A percentile compares a stretch with the other conserved stretches of the same genome.
Evolutionary conservation across 1,139 yeast species (phyloP).

Genomic region (Sugiyamaella neomexicana): DNA sequence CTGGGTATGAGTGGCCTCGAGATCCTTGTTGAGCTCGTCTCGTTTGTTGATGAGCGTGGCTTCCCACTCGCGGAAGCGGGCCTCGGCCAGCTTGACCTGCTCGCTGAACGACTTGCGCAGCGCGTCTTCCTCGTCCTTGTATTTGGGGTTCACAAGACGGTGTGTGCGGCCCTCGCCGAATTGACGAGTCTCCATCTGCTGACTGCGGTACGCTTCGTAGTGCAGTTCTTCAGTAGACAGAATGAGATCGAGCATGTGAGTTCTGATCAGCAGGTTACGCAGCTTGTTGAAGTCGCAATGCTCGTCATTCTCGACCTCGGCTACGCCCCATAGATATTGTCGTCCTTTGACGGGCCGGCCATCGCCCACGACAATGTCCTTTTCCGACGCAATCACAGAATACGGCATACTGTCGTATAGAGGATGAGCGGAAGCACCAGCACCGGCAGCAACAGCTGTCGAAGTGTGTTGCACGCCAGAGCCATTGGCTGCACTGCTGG

Average conservation of each 20-base stretch:
- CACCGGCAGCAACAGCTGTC: conserved; percentile 41
- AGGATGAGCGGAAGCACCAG: conserved; percentile 53
- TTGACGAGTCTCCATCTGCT: conserved; percentile 69
- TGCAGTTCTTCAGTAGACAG: conserved; percentile 89
- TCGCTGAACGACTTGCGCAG: conserved; percentile 95
- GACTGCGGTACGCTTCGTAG: conserved; percentile 82
- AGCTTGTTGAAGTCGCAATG: conserved; percentile 95
- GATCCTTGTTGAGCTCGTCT: conserved; percentile 88
- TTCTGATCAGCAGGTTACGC: conserved; percentile 82
- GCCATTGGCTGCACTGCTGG: neutral
- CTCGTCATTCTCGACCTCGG: conserved; percentile 92
- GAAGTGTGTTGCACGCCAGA: conserved; percentile 27
- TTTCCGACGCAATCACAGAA: conserved; percentile 88
- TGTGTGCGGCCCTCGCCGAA: conserved; percentile 48
- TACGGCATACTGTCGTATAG: conserved; percentile 94
- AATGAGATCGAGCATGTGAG: conserved; percentile 89
- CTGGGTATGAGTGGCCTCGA: conserved; percentile 74
- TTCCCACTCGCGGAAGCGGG: conserved; percentile 98
- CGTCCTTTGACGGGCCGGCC: conserved; percentile 85
- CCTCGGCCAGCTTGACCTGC: conserved; percentile 96
- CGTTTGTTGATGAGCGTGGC: conserved; percentile 92
- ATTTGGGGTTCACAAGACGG: conserved; percentile 74
- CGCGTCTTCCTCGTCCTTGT: conserved; percentile 93
- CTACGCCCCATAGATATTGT: conserved; percentile 96
- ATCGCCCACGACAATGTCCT: conserved; percentile 67